These are phyloP conservation scores for Primulina huaijiensis DNA, from an alignment of 257 asterid species.

Conservation along the genomic window DNA sequence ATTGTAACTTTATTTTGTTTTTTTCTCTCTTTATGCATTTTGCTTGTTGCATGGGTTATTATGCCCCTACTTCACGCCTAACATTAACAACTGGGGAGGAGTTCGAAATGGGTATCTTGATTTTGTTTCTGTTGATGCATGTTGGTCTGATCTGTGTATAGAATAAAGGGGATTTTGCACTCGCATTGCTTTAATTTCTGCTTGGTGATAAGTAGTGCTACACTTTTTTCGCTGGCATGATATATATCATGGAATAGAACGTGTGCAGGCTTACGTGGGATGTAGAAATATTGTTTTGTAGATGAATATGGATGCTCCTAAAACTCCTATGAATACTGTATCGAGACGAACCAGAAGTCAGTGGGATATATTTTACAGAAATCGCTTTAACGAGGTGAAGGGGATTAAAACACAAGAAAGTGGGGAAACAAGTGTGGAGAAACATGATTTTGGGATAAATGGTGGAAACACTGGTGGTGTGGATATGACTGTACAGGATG, in stretches of 20 bases:
- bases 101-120: background rate
- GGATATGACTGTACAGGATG: background rate
- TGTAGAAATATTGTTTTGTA: conserved; percentile 8
- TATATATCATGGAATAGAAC: background rate
- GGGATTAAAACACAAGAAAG: background rate
- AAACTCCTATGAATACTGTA: background rate
- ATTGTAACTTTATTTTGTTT: background rate
- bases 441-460: background rate
- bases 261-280: background rate
- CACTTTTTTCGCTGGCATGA: background rate
- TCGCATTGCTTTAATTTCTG: background rate
- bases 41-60: background rate
- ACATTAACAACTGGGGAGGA: background rate
- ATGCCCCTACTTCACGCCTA: background rate
- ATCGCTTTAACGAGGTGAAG: background rate
- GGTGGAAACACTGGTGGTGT: background rate
- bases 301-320: conserved; percentile 17
- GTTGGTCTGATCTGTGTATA: background rate
- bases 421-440: conserved; percentile 4
- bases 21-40: background rate
- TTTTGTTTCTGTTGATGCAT: background rate
- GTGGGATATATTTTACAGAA: conserved; percentile 22
- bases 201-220: background rate
- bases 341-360: conserved; percentile 27
- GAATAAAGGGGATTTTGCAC: background rate